Evolutionary conservation across 108 stramenopile genomes (phyloP).

Genomic region (Aurantiochytrium sp.): DNA sequence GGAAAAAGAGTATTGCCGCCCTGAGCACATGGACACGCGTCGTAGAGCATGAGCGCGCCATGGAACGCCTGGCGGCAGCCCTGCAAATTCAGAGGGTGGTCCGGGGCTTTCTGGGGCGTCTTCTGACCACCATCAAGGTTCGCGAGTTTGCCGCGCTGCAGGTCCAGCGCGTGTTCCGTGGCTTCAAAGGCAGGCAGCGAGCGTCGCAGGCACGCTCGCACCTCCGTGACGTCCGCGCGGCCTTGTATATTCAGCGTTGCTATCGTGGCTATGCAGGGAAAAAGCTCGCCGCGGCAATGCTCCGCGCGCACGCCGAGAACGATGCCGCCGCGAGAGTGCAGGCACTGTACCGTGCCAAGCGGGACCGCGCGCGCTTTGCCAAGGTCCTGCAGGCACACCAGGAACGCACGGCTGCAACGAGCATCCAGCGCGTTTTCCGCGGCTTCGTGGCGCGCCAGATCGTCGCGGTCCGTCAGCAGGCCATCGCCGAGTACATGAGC

Average conservation of each 20-base stretch:
- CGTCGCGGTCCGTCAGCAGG: background rate
- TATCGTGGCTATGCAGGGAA: slow-evolving; percentile 23
- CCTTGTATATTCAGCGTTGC: slow-evolving; percentile 5
- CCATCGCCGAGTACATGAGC: slow-evolving; percentile 3
- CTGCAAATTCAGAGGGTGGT: background rate
- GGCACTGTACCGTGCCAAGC: background rate
- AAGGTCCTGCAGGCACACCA: background rate
- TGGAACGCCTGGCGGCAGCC: background rate
- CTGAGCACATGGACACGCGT: background rate
- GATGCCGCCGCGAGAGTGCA: background rate
- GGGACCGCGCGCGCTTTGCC: background rate
- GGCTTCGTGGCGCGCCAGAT: slow-evolving; percentile 28
- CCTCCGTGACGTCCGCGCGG: background rate
- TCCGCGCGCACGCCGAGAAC: background rate
- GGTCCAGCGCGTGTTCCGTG: background rate
- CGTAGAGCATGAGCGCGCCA: background rate
- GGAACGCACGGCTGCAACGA: background rate
- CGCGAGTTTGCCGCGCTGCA: background rate
- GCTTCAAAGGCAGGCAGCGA: background rate
- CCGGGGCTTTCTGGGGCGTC: background rate
- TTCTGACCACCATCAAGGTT: background rate
- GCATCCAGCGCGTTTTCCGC: slow-evolving; percentile 1
- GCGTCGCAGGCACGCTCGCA: background rate
- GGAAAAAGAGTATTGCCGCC: background rate
- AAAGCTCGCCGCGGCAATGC: background rate